phyloP scores from a whole-genome alignment of 2,329 filamentous ascomycete genomes.

The Sarocladium brachiariae region DNA sequence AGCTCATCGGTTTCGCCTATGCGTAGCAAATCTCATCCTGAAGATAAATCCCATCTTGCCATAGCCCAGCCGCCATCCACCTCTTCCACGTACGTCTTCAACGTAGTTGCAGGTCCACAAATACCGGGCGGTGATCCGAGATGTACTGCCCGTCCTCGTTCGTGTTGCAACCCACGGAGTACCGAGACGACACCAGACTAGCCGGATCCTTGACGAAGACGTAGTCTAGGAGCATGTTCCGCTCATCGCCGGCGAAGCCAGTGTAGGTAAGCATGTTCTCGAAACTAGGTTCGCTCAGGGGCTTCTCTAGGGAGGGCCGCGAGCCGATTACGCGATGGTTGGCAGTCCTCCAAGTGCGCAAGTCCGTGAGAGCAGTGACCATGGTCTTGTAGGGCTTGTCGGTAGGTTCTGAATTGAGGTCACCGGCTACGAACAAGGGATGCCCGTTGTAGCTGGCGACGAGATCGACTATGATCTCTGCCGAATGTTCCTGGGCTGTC shows the following conservation, averaged over 20 bases:
- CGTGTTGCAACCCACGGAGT: background rate
- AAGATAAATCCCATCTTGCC: no score
- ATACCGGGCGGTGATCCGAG: conserved; percentile 26
- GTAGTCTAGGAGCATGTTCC: conserved; percentile 21
- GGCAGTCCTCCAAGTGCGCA: conserved; percentile 18
- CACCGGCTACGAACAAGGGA: conserved; percentile 26
- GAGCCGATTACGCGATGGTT: no score
- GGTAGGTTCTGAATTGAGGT: conserved; percentile 24
- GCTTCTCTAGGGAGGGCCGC: no score
- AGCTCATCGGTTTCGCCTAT: no score
- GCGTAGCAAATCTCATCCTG: no score
- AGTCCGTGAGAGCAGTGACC: conserved; percentile 19
- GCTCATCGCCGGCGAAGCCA: conserved; percentile 17
- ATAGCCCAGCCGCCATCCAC: no score
- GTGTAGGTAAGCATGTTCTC: conserved; percentile 20
- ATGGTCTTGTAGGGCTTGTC: conserved; percentile 21
- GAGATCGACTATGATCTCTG: conserved; percentile 27
- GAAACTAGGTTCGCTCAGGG: background rate
- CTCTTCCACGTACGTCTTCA: no score
- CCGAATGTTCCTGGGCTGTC: conserved; percentile 32
- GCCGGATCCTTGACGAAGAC: conserved; percentile 23
- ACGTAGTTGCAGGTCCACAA: conserved; percentile 18
- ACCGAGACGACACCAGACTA: conserved; percentile 15
- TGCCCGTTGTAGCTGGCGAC: conserved; percentile 13
- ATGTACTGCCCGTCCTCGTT: conserved; percentile 22